Evolutionary conservation across 768 basidiomycete species (phyloP), one percentile per base, ranked within the genome.

Genomic region (Boletus subparvulus): DNA sequence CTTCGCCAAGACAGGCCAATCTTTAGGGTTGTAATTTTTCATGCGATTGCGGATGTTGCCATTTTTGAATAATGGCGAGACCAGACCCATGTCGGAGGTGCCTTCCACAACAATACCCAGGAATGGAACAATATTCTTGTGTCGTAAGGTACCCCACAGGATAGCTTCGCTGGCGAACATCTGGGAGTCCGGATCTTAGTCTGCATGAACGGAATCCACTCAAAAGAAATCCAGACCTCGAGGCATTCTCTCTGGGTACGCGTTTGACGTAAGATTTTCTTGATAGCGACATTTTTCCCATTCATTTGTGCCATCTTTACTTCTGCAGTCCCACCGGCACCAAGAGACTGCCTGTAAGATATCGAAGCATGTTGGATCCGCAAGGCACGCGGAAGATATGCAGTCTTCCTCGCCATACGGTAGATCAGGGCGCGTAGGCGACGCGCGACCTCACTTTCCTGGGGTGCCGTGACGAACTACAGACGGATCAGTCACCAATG

Each of bases 381-480:
- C n/a, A 68, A n/a, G 19, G 2, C 54, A 45, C 1, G 35, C 14
- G 66, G 71, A 13, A 70, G 49, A 44, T 70, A 57, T 17, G 57
- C 61, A 5, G 58, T 70, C 40, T 71, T 70, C 45, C 69, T 69
- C 26, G 71, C 57, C 60, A 72, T 58, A 32, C 71, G 69, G 16
- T 69, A 66, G 35, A 69, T 61, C 35, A 47, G 51, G 36, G 64
- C 58, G 42, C 50, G 62, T 33, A 69, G 55, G 21, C 55, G 69
- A 50, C 39, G 55, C n/a, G 1, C 9, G 6, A 61, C 45, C 4
- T 56, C 42, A 6, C 0, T 14, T 3, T 54, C 28, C 21, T 45
- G 46, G 21, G 1, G 1, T 19, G 44, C 19, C 54, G 8, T 14
- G 41, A 72, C 44, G 30, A 58, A 58, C 69, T 71, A 39, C 12